These are phyloP conservation scores for Globisporangium alternatum DNA, from an alignment of 352 stramenopile species.

Conservation along the genomic window DNA sequence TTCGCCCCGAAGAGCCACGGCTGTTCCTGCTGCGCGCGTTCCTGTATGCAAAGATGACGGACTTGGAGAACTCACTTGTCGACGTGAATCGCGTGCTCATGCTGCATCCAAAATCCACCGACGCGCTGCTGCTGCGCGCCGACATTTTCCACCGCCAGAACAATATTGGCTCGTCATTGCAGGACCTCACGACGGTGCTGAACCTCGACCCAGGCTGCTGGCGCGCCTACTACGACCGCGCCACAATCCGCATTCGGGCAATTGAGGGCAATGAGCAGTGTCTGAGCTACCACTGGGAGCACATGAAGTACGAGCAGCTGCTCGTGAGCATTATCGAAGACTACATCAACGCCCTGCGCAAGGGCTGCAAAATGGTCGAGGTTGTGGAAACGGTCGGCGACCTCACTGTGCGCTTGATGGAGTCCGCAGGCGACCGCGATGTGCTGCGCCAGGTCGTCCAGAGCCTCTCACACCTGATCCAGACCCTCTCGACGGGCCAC, in stretches of 20 bases:
- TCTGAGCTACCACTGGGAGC: slow-evolving; percentile 64
- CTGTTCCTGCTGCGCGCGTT: slow-evolving; percentile 56
- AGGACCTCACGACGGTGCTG: slow-evolving; percentile 63
- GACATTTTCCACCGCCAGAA: slow-evolving; percentile 58
- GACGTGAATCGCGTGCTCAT: slow-evolving; percentile 60
- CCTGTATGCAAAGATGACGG: slow-evolving; percentile 51
- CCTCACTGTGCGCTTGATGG: slow-evolving; percentile 57
- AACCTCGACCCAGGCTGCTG: slow-evolving; percentile 62
- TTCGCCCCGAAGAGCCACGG: slow-evolving; percentile 52
- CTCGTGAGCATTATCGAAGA: slow-evolving; percentile 68
- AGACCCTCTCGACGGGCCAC: slow-evolving; percentile 42
- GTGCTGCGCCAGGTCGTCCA: slow-evolving; percentile 63
- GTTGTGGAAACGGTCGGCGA: slow-evolving; percentile 75
- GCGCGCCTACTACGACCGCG: slow-evolving; percentile 79
- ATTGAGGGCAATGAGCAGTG: slow-evolving; percentile 65
- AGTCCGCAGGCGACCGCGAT: slow-evolving; percentile 58
- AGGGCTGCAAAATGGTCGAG: slow-evolving; percentile 69
- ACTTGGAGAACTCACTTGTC: slow-evolving; percentile 47
- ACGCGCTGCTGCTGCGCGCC: slow-evolving; percentile 63
- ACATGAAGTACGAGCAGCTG: slow-evolving; percentile 64
- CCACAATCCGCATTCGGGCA: slow-evolving; percentile 55
- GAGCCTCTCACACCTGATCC: slow-evolving; percentile 56
- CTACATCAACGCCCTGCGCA: slow-evolving; percentile 67
- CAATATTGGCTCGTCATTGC: slow-evolving; percentile 43
- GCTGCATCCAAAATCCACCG: slow-evolving; percentile 59